Evolutionary conservation across 2,329 filamentous ascomycete genomes (phyloP), one percentile per base, ranked within the genome.

Genomic region (Beauveria rudraprayagi): DNA sequence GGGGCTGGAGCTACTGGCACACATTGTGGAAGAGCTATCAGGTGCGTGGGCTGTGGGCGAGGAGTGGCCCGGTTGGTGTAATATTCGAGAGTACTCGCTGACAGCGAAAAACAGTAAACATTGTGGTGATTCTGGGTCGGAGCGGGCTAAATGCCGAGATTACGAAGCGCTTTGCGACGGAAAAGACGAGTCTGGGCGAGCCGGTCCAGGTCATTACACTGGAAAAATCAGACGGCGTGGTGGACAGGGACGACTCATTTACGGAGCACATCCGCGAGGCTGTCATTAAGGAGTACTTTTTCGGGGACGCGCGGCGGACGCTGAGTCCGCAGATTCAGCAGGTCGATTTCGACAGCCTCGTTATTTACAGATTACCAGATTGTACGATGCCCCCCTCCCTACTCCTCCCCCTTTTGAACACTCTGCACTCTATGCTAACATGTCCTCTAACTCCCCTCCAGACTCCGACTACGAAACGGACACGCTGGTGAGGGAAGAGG

Each of bases 281-380:
- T 0, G 83, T 89, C 56, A 92, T 97, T 57, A 88, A 89, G 66
- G 88, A 92, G 67, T 99, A 99, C 74, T 99, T 99, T 77, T 99
- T 97, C 71, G 94, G 94, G 10, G 88, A 90, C 64, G 75, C 82
- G 1, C 86, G 85, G 64, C 83, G 89, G 62, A 89, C 90, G 0
- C 78, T 99, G 2, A 94, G 90, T 51, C 94, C 94, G 0, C 89
- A 92, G 67, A 95, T 91, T 7, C 91, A 96, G 68, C 88, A 89
- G 62, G 84, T 96, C 5, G 87, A 91, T 64, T 94, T 92, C 70
- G 81, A 85, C 62, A 84, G 86, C 9, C 72, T 97, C 44, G 80
- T 84, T 2, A 82, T 97, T 48, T 96, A 90, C 77, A 85, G 83
- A 64, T 79, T 89, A 30, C 80, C 82, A 4, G 82, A 89, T 62